These are phyloP conservation scores for Colletotrichum spaethianum DNA, from an alignment of 2,329 filamentous ascomycete genomes.

Conservation along the genomic window DNA sequence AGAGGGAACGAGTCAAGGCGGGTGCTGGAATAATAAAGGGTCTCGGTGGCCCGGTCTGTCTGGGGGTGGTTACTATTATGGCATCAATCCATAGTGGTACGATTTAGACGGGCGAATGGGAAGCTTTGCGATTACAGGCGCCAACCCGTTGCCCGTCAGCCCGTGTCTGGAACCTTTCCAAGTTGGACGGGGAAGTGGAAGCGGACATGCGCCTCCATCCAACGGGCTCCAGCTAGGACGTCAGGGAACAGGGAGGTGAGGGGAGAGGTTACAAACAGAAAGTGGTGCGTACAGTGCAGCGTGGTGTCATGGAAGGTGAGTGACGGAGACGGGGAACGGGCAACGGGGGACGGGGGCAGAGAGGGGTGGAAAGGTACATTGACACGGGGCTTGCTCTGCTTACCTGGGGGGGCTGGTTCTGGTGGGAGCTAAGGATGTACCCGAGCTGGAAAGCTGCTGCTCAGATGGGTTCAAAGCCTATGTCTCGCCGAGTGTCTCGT, in stretches of 20 bases:
- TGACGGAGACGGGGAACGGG: neutral
- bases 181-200: conserved; percentile 14
- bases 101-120: conserved; percentile 42
- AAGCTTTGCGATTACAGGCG: conserved; percentile 40
- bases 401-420: conserved; percentile 16
- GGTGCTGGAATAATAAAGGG: neutral
- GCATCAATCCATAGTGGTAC: conserved; percentile 39
- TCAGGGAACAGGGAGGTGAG: conserved; percentile 10
- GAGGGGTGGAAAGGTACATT: neutral
- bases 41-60: conserved; percentile 10
- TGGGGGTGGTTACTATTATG: conserved; percentile 40
- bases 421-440: neutral
- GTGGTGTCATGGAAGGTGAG: conserved; percentile 7
- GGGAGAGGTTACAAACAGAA: conserved; percentile 2
- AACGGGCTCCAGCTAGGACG: conserved; percentile 19
- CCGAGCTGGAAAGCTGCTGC: conserved; percentile 3
- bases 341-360: neutral
- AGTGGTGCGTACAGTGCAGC: neutral
- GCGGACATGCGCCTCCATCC: conserved; percentile 36
- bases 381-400: conserved; percentile 10
- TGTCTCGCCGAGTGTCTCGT: conserved; percentile 36
- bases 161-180: neutral
- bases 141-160: conserved; percentile 16
- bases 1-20: conserved; percentile 35
- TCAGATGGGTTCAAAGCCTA: neutral